These are phyloP conservation scores for Penicillium ochrochloron DNA, from an alignment of 495 filamentous ascomycete genomes.

Conservation along the genomic window DNA sequence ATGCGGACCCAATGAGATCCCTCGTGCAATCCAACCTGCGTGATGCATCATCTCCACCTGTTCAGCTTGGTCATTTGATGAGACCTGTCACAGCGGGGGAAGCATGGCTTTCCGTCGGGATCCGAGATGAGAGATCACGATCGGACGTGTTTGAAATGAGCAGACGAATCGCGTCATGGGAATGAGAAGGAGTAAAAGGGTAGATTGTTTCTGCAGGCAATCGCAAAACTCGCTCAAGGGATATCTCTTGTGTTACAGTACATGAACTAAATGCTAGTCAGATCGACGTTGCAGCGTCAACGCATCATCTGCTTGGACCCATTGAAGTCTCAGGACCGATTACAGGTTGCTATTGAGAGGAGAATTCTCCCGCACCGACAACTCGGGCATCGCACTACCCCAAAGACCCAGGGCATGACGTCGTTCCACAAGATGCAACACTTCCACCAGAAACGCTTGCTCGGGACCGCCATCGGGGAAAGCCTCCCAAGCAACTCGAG, in stretches of 20 bases:
- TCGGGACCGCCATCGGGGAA: conserved; percentile 46
- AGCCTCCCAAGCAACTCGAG: conserved; percentile 50
- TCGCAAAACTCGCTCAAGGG: conserved; percentile 15
- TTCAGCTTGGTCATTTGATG: neutral
- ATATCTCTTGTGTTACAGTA: conserved; percentile 15
- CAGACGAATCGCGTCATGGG: too few species aligned
- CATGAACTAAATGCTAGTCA: conserved; percentile 3
- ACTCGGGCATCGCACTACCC: conserved; percentile 48
- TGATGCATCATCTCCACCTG: conserved; percentile 13
- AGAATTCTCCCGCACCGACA: conserved; percentile 38
- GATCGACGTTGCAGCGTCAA: neutral
- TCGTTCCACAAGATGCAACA: conserved; percentile 46
- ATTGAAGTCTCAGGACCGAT: neutral
- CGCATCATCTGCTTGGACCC: neutral
- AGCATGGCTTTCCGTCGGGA: neutral
- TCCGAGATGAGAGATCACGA: neutral
- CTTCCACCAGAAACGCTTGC: conserved; percentile 43
- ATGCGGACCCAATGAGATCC: conserved; percentile 9
- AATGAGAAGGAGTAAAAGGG: neutral
- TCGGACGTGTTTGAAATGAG: neutral
- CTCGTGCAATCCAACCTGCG: neutral
- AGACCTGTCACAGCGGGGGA: neutral
- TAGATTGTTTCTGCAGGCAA: neutral
- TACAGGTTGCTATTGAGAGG: conserved; percentile 23
- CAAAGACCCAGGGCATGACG: conserved; percentile 47